Conservation (phyloP, 768 basidiomycete genomes). For the Asterophora lycoperdoides region DNA sequence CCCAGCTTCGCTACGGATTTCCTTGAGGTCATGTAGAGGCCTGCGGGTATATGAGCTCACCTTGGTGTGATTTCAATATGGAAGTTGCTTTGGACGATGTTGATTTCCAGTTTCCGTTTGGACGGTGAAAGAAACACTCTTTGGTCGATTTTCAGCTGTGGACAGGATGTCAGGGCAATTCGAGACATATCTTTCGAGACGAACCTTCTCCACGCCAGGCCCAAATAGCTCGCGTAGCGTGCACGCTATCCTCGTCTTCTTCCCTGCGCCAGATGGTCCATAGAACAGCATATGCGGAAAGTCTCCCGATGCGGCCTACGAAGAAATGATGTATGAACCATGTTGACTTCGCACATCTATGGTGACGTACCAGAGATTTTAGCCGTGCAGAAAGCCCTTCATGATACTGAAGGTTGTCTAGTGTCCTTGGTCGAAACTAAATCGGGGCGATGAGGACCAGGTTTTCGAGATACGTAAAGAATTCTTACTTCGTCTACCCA, state of each 20-base stretch:
- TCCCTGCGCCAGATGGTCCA: constrained; percentile 94
- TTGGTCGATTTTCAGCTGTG: constrained; percentile 95
- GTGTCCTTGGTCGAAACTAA: constrained; percentile 79
- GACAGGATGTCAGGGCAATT: background rate
- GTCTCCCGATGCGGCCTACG: constrained; percentile 81
- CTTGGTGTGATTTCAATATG: constrained; percentile 98
- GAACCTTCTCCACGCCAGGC: constrained; percentile 85
- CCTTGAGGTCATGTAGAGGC: background rate
- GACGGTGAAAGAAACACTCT: constrained; percentile 92
- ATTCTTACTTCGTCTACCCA: constrained; percentile 59
- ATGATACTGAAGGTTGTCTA: constrained; percentile 90
- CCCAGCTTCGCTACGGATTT: constrained; percentile 75
- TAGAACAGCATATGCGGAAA: constrained; percentile 99
- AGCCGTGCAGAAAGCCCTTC: constrained; percentile 72
- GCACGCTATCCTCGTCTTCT: constrained; percentile 94
- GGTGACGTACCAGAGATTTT: constrained; percentile 60
- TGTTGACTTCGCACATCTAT: background rate
- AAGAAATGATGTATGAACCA: background rate
- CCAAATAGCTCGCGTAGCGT: constrained; percentile 89
- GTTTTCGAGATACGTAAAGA: background rate
- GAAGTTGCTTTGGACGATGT: constrained; percentile 95
- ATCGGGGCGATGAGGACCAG: background rate
- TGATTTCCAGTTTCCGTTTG: constrained; percentile 91
- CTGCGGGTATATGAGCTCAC: constrained; percentile 35
- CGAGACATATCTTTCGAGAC: constrained; percentile 11